phyloP scores from a whole-genome alignment of 108 stramenopile genomes.

The Cyclotella distinguenda region DNA sequence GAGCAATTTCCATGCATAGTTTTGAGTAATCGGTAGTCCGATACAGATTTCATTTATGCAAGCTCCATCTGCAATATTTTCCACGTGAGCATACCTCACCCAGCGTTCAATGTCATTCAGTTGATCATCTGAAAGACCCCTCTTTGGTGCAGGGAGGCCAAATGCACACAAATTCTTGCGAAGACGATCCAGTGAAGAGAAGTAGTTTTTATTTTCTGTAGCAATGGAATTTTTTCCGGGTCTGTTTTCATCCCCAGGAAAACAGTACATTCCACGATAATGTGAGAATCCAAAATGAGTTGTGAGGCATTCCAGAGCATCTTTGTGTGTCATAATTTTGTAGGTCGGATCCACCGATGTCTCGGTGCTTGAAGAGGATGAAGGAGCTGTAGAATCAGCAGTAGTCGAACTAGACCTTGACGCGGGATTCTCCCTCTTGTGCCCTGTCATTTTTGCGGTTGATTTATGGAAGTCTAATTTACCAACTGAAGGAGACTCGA shows the following conservation, averaged over 20 bases:
- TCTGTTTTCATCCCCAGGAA: slow-evolving; percentile 35
- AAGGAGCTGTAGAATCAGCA: slow-evolving; percentile 8
- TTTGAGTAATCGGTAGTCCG: slow-evolving; percentile 5
- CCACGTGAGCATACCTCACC: slow-evolving; percentile 35
- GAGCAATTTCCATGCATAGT: slow-evolving; percentile 20
- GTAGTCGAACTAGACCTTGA: background rate
- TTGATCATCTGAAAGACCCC: background rate
- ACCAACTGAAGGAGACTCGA: too few relatives aligned
- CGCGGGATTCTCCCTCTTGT: background rate
- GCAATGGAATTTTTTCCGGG: slow-evolving; percentile 25
- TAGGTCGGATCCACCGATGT: slow-evolving; percentile 20
- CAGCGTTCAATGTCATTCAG: background rate
- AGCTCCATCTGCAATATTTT: slow-evolving; percentile 5
- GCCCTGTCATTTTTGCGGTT: background rate
- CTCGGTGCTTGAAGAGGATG: background rate
- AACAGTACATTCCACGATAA: slow-evolving; percentile 18
- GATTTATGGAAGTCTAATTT: too few relatives aligned
- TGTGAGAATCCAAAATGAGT: slow-evolving; percentile 18
- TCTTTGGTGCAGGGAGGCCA: slow-evolving; percentile 26
- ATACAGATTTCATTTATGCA: slow-evolving; percentile 13
- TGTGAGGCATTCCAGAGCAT: slow-evolving; percentile 22
- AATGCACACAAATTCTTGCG: slow-evolving; percentile 39
- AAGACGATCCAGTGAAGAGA: slow-evolving; percentile 12
- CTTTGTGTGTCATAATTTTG: slow-evolving; percentile 9
- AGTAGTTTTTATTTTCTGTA: slow-evolving; percentile 28